Conservation (phyloP, 1,284 basidiomycete species). For the Trametes pubescens region DNA sequence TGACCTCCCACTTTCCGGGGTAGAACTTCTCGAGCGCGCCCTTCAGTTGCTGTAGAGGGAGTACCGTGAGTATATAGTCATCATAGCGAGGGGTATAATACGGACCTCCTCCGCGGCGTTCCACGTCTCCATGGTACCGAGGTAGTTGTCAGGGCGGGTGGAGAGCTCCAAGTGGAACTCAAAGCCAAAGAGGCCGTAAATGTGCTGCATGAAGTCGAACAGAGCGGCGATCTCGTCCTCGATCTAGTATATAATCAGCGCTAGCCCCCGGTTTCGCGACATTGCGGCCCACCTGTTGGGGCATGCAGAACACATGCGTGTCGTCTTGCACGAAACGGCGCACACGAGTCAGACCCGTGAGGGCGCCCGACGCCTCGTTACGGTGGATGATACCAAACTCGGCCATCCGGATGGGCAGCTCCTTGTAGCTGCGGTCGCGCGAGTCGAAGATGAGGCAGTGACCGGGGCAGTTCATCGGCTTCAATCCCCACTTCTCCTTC, state of each 20-base stretch:
- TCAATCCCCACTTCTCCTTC: constrained; percentile 94
- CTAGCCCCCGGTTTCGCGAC: background rate
- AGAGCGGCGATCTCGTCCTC: constrained; percentile 87
- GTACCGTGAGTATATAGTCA: background rate
- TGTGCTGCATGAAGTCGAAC: constrained; percentile 95
- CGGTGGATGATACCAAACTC: constrained; percentile 99
- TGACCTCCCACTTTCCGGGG: constrained; percentile 92
- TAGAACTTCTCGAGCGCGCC: constrained; percentile 88
- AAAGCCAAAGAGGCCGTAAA: constrained; percentile 98
- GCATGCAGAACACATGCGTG: constrained; percentile 97
- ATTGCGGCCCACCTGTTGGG: constrained; percentile 69
- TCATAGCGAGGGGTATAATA: constrained; percentile 6
- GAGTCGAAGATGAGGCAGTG: constrained; percentile 98
- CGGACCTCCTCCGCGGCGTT: constrained; percentile 83
- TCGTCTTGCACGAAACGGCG: constrained; percentile 98
- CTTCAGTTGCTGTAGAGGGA: constrained; percentile 75
- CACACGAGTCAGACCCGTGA: constrained; percentile 94
- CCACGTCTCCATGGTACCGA: constrained; percentile 93
- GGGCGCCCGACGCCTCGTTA: constrained; percentile 95
- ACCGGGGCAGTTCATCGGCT: constrained; percentile 99
- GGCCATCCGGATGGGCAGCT: constrained; percentile 96
- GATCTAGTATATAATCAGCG: constrained; percentile 58
- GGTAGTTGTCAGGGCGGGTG: constrained; percentile 94
- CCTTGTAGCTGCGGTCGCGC: constrained; percentile 93
- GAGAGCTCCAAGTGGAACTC: constrained; percentile 96